Base-by-base conservation (phyloP, 805 yeast species). In the Starmerella kuoi region DNA sequence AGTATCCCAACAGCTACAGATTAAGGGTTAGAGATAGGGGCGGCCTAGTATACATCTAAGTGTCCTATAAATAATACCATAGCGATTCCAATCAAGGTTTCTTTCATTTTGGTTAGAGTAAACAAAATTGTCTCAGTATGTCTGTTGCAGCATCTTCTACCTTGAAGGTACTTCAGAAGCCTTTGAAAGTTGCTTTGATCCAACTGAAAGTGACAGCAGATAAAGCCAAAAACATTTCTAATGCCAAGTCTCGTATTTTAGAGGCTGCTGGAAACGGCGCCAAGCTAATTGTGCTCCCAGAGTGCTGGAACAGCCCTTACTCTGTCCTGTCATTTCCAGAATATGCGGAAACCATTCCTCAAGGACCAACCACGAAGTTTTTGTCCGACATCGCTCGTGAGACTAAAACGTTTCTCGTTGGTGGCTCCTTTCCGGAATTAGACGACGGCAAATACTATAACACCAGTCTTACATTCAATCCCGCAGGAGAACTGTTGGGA, bases 261-360 rank as follows among this genome's bases (percentile, higher is more conserved):
- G 73, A 71, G 43, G 96, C 97, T 1, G 76, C 79, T 20, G 68
- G 75, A 15, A 56, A 61, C 20, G 73, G 77, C 6, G 72, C 79
- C 6, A 81, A 87, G 54, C 66, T 88, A 32, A 73, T 91, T 9
- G 84, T 91, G 50, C 66, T 91, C 25, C 98, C 98, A 7, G 97
- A 91, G 64, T 86, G 95, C 64, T 88, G 87, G 73, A 91, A 88
- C 60, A 83, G 95, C 1, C 97, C 97, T 2, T 91, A 91, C 58
- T 75, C 94, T 0, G 94, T 85, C 23, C 73, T 74, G 45, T 79
- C 87, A 48, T 91, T 91, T 62, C 74, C 81, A 5, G 77, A 83
- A 45, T 88, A 91, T 58, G 87, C 95, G 3, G 98, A 91, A 60
- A 53, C 61, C n/a, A 81, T 91, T 33, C 93, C 94, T 5, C 59